These are phyloP conservation scores for Cercospora citrullina DNA, from an alignment of 2,329 filamentous ascomycete genomes.

Conservation along the genomic window DNA sequence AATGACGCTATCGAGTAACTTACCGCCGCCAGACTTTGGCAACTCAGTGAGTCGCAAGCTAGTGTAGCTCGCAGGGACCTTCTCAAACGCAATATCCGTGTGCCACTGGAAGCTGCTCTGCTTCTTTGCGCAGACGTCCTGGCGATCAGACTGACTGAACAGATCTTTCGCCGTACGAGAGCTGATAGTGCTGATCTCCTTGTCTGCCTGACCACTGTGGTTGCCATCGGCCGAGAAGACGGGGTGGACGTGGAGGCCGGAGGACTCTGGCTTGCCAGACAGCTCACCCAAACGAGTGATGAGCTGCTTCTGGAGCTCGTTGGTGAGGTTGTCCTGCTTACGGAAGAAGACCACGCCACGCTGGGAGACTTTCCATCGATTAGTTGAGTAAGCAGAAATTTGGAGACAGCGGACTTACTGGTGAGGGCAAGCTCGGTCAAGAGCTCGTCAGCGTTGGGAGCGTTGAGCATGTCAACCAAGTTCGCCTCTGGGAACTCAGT, in stretches of 20 bases:
- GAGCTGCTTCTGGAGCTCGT: constrained; percentile 65
- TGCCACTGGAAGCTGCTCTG: constrained; percentile 44
- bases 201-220: constrained; percentile 27
- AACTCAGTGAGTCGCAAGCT: constrained; percentile 58
- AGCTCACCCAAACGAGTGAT: constrained; percentile 60
- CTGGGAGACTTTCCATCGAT: constrained; percentile 56
- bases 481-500: constrained; percentile 60
- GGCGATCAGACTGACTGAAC: constrained; percentile 32
- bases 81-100: constrained; percentile 66
- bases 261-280: constrained; percentile 57
- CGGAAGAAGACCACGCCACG: constrained; percentile 72
- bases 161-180: constrained; percentile 39
- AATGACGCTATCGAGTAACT: background rate
- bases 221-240: constrained; percentile 54
- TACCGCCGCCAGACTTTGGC: constrained; percentile 51
- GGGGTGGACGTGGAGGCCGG: constrained; percentile 62
- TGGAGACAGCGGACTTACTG: background rate
- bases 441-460: constrained; percentile 26
- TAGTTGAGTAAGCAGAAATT: background rate
- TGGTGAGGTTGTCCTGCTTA: constrained; percentile 57
- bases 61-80: constrained; percentile 63
- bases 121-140: constrained; percentile 28
- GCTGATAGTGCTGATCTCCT: constrained; percentile 43
- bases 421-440: constrained; percentile 21
- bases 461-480: constrained; percentile 59